These are phyloP conservation scores for Jamesozyma rosinii DNA, from an alignment of 805 yeast genomes.

Conservation along the genomic window DNA sequence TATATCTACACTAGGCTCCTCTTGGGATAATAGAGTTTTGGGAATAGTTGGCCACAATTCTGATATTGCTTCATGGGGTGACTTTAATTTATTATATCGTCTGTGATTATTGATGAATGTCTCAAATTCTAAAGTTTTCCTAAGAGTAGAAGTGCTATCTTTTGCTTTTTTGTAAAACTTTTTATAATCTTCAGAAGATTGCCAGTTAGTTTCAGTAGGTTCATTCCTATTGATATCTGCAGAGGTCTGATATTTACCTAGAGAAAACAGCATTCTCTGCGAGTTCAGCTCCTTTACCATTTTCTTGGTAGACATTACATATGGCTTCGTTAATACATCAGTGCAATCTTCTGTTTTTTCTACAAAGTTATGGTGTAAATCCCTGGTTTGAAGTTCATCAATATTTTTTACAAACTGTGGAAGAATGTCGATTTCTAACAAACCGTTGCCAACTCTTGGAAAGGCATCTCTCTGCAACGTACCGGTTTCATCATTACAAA, in stretches of 20 bases:
- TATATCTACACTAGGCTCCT: not conserved
- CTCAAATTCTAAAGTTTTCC: conserved; percentile 7
- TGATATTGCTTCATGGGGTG: conserved; percentile 27
- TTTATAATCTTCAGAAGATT: conserved; percentile 33
- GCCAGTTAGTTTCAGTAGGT: conserved; percentile 30
- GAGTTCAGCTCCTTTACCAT: conserved; percentile 50
- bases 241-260: conserved; percentile 25
- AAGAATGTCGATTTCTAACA: conserved; percentile 62
- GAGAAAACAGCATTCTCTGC: conserved; percentile 39
- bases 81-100: conserved; percentile 21
- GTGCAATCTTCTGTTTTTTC: conserved; percentile 25
- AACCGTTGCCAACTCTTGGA: conserved; percentile 50
- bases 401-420: conserved; percentile 58
- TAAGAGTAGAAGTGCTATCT: conserved; percentile 9
- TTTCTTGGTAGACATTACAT: conserved; percentile 41
- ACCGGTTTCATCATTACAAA: conserved; percentile 13
- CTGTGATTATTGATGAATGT: conserved; percentile 18
- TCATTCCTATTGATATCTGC: conserved; percentile 22
- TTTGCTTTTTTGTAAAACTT: conserved; percentile 28
- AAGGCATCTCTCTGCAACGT: conserved; percentile 12
- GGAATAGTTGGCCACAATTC: conserved; percentile 28
- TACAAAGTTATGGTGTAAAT: conserved; percentile 43
- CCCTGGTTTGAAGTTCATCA: conserved; percentile 33
- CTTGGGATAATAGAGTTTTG: conserved; percentile 2
- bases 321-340: conserved; percentile 11